Base-by-base conservation (phyloP, 768 basidiomycete genomes). In the Kwoniella dejecticola region DNA sequence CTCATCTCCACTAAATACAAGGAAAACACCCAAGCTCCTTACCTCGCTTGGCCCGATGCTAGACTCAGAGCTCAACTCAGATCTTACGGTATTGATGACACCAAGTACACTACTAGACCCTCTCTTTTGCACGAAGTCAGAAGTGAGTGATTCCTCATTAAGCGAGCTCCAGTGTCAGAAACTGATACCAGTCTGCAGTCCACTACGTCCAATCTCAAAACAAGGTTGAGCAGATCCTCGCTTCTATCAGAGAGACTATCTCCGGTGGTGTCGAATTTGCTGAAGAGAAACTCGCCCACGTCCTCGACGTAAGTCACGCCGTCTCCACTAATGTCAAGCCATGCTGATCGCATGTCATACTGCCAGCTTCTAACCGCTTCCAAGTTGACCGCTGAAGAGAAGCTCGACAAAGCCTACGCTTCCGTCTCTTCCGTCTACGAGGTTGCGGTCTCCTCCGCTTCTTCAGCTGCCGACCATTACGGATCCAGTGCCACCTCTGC, bases 1-100 rank as follows among this genome's bases (percentile, higher is more conserved):
- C 68, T 89, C 54, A 89, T 92, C 64, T 69, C 67, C 27, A 31
- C n/a, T 66, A 89, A 85, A 74, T 86, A 85, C 70, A 82, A 82
- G 56, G 84, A 87, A 52, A 75, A 77, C 49, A 82, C 83, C 1
- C 82, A 86, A 2, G 81, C 85, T n/a, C 76, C 75, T 2, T 96
- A 95, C 79, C 81, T 94, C 50, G 83, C 84, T 10, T 98, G 95
- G 95, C 90, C 91, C 12, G 94, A 97, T 72, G 90, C 93, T 2
- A 85, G 94, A 30, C 85, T 98, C 26, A 87, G 93, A 46, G 91
- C 89, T 1, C 96, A 90, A 79, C 84, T 97, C 19, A 84, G 91
- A 44, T 85, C 89, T 71, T 84, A 85, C 65, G 89, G 88, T 49
- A 71, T 95, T 27, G 81, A 83, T 63, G 91, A 94, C 68, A 82